A percentile compares a stretch with the other conserved stretches of the same genome.
phyloP scores from a whole-genome alignment of 2,329 filamentous ascomycete species.

The Blumeria hordei region DNA sequence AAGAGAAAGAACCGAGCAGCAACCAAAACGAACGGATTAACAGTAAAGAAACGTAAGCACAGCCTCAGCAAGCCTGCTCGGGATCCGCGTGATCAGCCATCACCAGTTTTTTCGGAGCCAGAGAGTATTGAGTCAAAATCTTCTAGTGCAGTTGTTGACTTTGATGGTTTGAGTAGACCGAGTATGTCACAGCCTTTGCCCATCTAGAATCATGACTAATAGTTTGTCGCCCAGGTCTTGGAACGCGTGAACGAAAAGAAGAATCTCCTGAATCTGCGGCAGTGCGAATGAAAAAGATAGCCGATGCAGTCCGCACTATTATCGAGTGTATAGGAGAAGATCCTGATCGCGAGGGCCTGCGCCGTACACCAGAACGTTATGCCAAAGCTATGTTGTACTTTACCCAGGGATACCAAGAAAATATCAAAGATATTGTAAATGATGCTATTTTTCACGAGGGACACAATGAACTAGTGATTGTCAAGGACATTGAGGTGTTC shows the following conservation, averaged over 20 bases:
- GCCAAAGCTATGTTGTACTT: slow-evolving; percentile 91
- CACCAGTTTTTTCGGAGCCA: slow-evolving; percentile 5
- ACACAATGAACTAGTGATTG: slow-evolving; percentile 91
- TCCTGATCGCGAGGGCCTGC: slow-evolving; percentile 36
- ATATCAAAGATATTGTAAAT: slow-evolving; percentile 77
- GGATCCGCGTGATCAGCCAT: slow-evolving; percentile 29
- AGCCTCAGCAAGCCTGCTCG: slow-evolving; percentile 37
- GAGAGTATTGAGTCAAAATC: slow-evolving; percentile 18
- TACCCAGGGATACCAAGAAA: slow-evolving; percentile 92
- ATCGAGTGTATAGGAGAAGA: slow-evolving; percentile 48
- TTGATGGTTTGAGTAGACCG: slow-evolving; percentile 34
- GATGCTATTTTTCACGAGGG: slow-evolving; percentile 87
- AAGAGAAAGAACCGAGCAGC: slow-evolving; percentile 10
- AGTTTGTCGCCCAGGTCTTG: slow-evolving; percentile 21
- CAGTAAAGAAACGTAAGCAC: slow-evolving; percentile 20
- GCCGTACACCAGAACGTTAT: slow-evolving; percentile 59
- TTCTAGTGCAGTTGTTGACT: slow-evolving; percentile 33
- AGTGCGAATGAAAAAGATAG: slow-evolving; percentile 30
- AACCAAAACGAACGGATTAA: slow-evolving; percentile 8
- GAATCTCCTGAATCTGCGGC: slow-evolving; percentile 27
- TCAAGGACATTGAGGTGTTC: slow-evolving; percentile 90
- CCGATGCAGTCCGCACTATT: slow-evolving; percentile 37
- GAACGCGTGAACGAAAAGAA: slow-evolving; percentile 38
- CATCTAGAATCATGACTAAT: too few species aligned
- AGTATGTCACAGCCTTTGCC: slow-evolving; percentile 17